Evolutionary conservation across 768 basidiomycete species (phyloP).

Genomic region (Tylopilus subfusipes): DNA sequence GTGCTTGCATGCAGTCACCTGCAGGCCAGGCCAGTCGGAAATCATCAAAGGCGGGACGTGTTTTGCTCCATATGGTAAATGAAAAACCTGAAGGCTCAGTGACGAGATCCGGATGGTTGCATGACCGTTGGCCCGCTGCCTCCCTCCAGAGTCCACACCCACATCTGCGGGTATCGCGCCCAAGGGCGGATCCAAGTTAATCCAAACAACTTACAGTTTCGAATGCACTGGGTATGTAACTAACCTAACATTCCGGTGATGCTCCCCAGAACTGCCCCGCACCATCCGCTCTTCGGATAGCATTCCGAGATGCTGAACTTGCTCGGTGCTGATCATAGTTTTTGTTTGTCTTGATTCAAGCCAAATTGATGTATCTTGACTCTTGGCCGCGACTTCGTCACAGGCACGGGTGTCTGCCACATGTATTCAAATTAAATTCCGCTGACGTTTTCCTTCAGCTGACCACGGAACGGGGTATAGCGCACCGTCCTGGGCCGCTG

Average conservation of each 20-base stretch:
- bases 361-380: background rate
- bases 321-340: background rate
- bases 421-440: constrained; percentile 10
- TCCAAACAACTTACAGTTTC: background rate
- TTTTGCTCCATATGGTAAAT: constrained; percentile 6
- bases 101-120: constrained; percentile 13
- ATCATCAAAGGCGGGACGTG: background rate
- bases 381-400: background rate
- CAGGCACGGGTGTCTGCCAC: background rate
- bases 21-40: background rate
- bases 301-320: background rate
- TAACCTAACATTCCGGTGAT: background rate
- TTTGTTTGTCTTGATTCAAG: background rate
- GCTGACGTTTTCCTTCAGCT: background rate
- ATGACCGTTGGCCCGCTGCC: background rate
- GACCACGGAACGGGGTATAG: background rate
- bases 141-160: background rate
- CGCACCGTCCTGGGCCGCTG: background rate
- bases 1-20: background rate
- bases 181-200: background rate
- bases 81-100: background rate
- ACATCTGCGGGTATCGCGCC: background rate
- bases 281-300: constrained; percentile 3
- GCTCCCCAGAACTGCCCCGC: background rate
- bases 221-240: background rate